Evolutionary conservation across 257 asterid species (phyloP), one percentile per base, ranked within the genome.

Genomic region (Craterostigma plantagineum): DNA sequence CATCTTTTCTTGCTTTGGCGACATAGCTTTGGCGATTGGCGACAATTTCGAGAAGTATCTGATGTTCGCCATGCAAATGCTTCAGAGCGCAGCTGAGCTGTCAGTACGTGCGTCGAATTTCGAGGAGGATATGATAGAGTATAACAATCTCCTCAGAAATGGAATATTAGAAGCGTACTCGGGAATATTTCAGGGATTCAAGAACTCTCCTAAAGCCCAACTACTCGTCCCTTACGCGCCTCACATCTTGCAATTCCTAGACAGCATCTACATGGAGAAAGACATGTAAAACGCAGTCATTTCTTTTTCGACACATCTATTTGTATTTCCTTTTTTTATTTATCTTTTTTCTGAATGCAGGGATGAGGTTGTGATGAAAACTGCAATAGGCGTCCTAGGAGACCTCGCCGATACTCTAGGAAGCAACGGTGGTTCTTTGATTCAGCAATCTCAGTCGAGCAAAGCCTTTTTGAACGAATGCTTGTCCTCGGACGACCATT

Each of bases 391-490:
- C 4, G 92, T 83, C 55, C 91, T 83, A 16, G 95, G 95, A 38
- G 95, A 83, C 66, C 64, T 83, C 35, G 95, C 95, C 7, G 95
- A 83, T 63, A 79, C 95, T 41, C 71, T 83, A 53, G 95, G 95
- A 55, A 83, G 84, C 50, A 73, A 76, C 56, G 95, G 84, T 11
- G 75, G 77, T 55, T 59, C 91, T 46, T 73, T 83, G 59, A 83
- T 83, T 63, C 91, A 76, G 62, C 81, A 76, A 50, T 83, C 93
- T 42, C 41, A 64, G 49, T 73, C 92, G 45, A 69, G 95, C 93
- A 76, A 67, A 66, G 92, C 73, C 52, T 83, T 83, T 53, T 63
- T 83, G 57, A 76, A 63, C 54, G 95, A 83, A 38, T 83, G 95
- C 62, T 65, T 83, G 68, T 69, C 91, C 34, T 83, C 95, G 11